A percentile compares a stretch with the other conserved stretches of the same genome.
Conservation (phyloP, 306 rosid species). For the Cajanus cajan region DNA sequence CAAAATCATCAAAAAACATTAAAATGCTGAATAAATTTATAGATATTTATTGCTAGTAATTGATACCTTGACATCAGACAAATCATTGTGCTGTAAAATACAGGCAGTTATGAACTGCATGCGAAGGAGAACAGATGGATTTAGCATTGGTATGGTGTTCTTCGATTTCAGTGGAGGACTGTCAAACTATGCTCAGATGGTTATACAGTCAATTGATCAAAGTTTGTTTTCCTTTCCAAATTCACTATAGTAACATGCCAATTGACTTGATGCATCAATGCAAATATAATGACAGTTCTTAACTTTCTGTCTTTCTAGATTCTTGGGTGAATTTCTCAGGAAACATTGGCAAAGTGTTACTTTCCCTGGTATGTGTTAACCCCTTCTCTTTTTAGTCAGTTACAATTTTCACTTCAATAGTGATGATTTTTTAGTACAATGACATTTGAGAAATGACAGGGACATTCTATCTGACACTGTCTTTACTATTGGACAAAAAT, state of each 20-base stretch:
- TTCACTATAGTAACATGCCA: background rate
- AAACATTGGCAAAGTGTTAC: slow-evolving; percentile 67
- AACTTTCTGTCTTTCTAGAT: slow-evolving; percentile 36
- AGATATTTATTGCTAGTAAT: no score
- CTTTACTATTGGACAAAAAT: no score
- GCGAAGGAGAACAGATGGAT: slow-evolving; percentile 70
- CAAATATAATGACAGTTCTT: background rate
- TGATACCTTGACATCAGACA: no score
- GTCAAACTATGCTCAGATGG: slow-evolving; percentile 61
- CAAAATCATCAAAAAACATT: no score
- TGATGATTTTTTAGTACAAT: background rate
- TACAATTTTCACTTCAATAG: background rate
- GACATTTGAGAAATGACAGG: no score
- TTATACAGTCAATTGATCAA: slow-evolving; percentile 73
- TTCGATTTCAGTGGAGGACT: slow-evolving; percentile 67
- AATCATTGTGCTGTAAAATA: background rate
- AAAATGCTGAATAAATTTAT: no score
- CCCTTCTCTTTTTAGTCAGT: background rate
- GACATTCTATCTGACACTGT: no score
- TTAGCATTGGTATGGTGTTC: slow-evolving; percentile 66
- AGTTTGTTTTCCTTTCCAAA: slow-evolving; percentile 38
- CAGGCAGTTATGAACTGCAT: slow-evolving; percentile 68
- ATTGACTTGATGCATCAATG: background rate
- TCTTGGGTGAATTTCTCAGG: slow-evolving; percentile 81
- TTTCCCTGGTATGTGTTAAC: slow-evolving; percentile 57